Evolutionary conservation across 805 yeast species (phyloP).

Genomic region (Tetrapisispora arboricola): DNA sequence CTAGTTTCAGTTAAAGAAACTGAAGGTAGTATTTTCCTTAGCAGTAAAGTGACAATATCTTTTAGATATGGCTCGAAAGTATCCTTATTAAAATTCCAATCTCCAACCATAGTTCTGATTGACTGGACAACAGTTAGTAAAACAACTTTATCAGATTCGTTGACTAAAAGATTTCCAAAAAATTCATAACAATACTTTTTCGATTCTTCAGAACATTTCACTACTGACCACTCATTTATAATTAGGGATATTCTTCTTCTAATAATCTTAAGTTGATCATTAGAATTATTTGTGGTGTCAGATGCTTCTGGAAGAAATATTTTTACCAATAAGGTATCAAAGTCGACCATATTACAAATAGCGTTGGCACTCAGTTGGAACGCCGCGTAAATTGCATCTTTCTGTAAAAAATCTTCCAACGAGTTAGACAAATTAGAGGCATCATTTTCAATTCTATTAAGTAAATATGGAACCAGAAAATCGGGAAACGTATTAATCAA

Average conservation of each 20-base stretch:
- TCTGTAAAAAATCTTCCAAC: constrained; percentile 45
- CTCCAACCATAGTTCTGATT: constrained; percentile 60
- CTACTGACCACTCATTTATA: constrained; percentile 70
- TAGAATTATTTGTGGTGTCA: constrained; percentile 26
- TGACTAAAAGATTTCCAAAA: constrained; percentile 39
- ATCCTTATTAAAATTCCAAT: constrained; percentile 71
- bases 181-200: constrained; percentile 50
- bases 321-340: constrained; percentile 49
- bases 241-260: constrained; percentile 70
- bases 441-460: constrained; percentile 45
- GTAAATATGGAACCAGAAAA: constrained; percentile 42
- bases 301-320: constrained; percentile 56
- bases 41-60: constrained; percentile 38
- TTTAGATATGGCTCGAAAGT: constrained; percentile 58
- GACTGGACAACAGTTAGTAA: constrained; percentile 64
- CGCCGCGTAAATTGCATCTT: constrained; percentile 74
- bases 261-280: constrained; percentile 50
- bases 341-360: constrained; percentile 54
- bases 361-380: constrained; percentile 68
- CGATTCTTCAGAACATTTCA: constrained; percentile 51
- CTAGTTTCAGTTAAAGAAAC: constrained; percentile 65
- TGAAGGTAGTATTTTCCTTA: constrained; percentile 38
- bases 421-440: constrained; percentile 25
- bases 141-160: constrained; percentile 69
- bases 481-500: constrained; percentile 54